phyloP scores from a whole-genome alignment of 192 early-diverging fungal species.

The Coemansia sp. region DNA sequence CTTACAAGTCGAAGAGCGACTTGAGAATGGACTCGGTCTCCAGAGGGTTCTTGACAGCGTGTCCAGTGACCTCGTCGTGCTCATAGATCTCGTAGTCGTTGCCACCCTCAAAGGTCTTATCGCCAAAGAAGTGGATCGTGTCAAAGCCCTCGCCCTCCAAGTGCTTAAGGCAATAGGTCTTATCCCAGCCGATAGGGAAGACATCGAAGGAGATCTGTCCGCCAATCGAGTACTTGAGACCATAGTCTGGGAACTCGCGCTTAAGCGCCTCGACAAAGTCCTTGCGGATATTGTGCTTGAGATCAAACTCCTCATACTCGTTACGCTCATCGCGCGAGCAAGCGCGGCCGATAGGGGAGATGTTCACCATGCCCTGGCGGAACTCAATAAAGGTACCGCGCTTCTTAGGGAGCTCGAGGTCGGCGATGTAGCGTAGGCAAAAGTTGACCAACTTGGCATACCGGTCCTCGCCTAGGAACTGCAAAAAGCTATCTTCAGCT shows the following conservation, averaged over 20 bases:
- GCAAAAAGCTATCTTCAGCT: slow-evolving; percentile 80
- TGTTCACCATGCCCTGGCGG: slow-evolving; percentile 99
- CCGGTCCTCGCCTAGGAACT: slow-evolving; percentile 87
- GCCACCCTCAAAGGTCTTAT: slow-evolving; percentile 96
- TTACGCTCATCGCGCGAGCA: slow-evolving; percentile 88
- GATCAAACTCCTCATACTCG: slow-evolving; percentile 91
- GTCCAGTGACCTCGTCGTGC: slow-evolving; percentile 79
- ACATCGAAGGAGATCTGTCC: slow-evolving; percentile 99
- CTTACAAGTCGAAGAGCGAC: slow-evolving; percentile 66
- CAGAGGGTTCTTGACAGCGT: slow-evolving; percentile 78
- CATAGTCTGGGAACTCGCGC: slow-evolving; percentile 81
- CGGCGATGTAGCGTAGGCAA: slow-evolving; percentile 90
- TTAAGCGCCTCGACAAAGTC: slow-evolving; percentile 84
- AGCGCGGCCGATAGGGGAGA: slow-evolving; percentile 96
- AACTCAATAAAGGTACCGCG: slow-evolving; percentile 98
- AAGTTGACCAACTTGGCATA: slow-evolving; percentile 93
- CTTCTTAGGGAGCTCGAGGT: slow-evolving; percentile 92
- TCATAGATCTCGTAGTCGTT: slow-evolving; percentile 98
- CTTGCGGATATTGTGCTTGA: slow-evolving; percentile 78
- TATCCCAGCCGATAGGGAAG: slow-evolving; percentile 99
- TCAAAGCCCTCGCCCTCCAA: slow-evolving; percentile 84
- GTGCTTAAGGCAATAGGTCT: slow-evolving; percentile 96
- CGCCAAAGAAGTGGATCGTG: slow-evolving; percentile 97
- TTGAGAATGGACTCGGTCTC: slow-evolving; percentile 83
- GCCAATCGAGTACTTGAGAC: slow-evolving; percentile 94